Conservation (phyloP, 139 green algal species). For the Ettlia oleoabundans region DNA sequence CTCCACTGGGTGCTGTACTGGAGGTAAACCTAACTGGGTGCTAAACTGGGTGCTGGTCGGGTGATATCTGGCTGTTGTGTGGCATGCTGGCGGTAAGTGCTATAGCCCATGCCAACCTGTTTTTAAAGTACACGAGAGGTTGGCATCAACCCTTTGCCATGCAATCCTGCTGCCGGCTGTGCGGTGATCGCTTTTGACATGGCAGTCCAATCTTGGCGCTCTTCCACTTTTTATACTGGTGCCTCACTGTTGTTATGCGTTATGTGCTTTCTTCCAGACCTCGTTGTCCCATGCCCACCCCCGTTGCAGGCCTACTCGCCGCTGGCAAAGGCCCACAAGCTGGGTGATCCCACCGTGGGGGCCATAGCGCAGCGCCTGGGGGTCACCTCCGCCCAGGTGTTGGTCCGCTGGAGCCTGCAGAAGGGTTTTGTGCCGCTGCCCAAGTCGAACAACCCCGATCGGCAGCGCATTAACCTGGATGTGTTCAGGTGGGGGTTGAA, state of each 20-base stretch:
- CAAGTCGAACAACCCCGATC: conserved; percentile 59
- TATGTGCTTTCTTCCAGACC: not conserved
- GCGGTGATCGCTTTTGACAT: too few relatives aligned
- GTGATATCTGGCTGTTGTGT: too few relatives aligned
- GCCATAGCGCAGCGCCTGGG: conserved; percentile 40
- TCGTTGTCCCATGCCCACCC: not conserved
- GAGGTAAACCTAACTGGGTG: not conserved
- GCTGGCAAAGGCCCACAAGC: conserved; percentile 35
- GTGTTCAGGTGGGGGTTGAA: conserved; percentile 53
- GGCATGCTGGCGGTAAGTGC: too few relatives aligned
- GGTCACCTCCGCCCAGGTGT: conserved; percentile 50
- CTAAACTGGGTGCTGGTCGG: too few relatives aligned
- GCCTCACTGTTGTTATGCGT: too few relatives aligned
- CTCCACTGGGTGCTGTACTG: not conserved
- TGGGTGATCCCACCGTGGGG: conserved; percentile 36
- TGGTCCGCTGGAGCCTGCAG: conserved; percentile 71
- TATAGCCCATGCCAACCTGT: too few relatives aligned
- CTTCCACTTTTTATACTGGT: too few relatives aligned
- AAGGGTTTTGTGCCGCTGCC: conserved; percentile 70
- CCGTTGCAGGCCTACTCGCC: conserved; percentile 48
- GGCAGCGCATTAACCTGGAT: conserved; percentile 58
- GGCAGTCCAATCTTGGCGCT: too few relatives aligned
- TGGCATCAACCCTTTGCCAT: too few relatives aligned
- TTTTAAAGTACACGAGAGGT: too few relatives aligned
- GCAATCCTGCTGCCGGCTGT: too few relatives aligned